Base-by-base conservation (phyloP, 2,329 filamentous ascomycete genomes). In the Amauroascus niger region DNA sequence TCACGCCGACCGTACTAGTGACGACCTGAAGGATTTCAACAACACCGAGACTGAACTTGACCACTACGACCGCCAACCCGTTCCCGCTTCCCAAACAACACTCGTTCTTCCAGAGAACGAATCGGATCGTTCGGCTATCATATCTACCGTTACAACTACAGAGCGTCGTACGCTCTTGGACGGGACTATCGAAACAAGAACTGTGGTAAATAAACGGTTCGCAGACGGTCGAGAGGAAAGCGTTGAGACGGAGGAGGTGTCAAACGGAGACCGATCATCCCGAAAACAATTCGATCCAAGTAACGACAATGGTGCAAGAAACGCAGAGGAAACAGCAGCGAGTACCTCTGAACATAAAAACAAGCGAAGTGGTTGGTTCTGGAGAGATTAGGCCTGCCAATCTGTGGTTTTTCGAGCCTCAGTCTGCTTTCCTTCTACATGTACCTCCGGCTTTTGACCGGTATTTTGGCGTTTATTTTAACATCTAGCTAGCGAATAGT, bases 171-270 rank as follows among this genome's bases (percentile, higher is more conserved):
- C 74, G 1, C 67, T 76, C 1, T 70, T 78, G 0, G 80, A 83
- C 62, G 81, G 81, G 11, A 78, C 76, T 0, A 67, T 81, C 1
- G 76, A 77, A 7, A 82, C 77, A 0, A 81, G 77, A 59, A 74
- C 76, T 1, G 68, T 80, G 8, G 67, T 80, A 14, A 83, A 79
- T 57, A 79, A 77, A 61, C 72, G 77, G 2, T 84, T 81, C 60
- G 70, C 76, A 1, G 79, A 83, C 67, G 81, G 81, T 0, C 71
- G 74, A 2, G 80, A 83, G 61, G 79, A 83, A 63, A 78, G 67
- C 32, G 74, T 76, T 7, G 78, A 81, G 59, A 79, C 76, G 6
- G 49, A 52, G 28, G 53, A 58, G 18, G 33, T 54, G 4, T 55
- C 58, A 32, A 53, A 37, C 24, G 35, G 20, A 16, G 22, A 33